Conservation (phyloP, 345 rosid species). For the Hypericum perforatum region DNA sequence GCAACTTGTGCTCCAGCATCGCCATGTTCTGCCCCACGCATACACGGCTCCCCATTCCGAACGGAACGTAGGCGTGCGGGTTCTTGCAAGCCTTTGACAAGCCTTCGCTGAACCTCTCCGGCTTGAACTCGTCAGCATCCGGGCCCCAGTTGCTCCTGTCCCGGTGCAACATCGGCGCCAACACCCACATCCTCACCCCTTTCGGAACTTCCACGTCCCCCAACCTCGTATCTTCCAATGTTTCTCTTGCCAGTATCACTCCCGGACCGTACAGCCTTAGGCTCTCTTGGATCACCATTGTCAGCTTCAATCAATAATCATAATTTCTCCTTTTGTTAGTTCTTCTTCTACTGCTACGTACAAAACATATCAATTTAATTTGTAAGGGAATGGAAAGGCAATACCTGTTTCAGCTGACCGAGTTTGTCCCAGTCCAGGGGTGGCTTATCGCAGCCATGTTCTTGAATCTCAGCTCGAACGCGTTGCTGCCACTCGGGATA, state of each 20-base stretch:
- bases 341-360: too few relatives aligned
- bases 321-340: too few relatives aligned
- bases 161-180: neutral
- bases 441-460: constrained; percentile 3
- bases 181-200: constrained; percentile 9
- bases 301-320: constrained; percentile 1
- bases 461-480: constrained; percentile 15
- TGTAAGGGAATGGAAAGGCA: too few relatives aligned
- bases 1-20: constrained; percentile 5
- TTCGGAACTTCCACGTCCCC: constrained; percentile 6
- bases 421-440: constrained; percentile 16
- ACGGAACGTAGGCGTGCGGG: constrained; percentile 9
- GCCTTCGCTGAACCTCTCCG: constrained; percentile 9
- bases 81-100: constrained; percentile 8
- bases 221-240: constrained; percentile 3
- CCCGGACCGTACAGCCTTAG: constrained; percentile 13
- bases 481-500: constrained; percentile 31
- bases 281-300: constrained; percentile 11
- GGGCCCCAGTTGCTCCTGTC: constrained; percentile 14
- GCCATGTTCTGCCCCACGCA: constrained; percentile 12
- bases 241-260: constrained; percentile 5
- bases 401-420: constrained; percentile 21
- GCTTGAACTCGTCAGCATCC: constrained; percentile 11
- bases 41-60: constrained; percentile 4
- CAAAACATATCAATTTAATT: too few relatives aligned